A percentile compares a stretch with the other conserved stretches of the same genome.
Conservation (phyloP, 805 yeast species). For the fission yeast (Schizosaccharomyces pombe) region DNA sequence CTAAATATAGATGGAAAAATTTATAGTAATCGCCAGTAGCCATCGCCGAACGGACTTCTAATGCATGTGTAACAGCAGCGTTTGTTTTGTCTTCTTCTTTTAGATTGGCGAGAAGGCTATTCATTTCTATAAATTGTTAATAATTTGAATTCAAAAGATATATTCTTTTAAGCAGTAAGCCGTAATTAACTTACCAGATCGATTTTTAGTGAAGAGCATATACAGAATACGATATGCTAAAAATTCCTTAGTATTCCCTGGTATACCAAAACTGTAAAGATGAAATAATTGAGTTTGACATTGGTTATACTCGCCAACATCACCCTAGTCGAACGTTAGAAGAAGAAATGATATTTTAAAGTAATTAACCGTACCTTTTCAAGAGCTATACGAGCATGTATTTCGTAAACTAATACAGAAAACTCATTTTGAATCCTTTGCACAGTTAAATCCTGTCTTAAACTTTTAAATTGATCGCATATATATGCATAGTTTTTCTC, state of each 20-base stretch:
- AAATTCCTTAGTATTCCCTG: constrained; percentile 33
- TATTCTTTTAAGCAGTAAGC: too few relatives aligned
- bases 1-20: constrained; percentile 24
- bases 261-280: constrained; percentile 27
- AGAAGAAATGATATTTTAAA: neutral
- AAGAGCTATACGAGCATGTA: constrained; percentile 69
- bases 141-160: neutral
- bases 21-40: constrained; percentile 27
- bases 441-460: constrained; percentile 81
- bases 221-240: constrained; percentile 51
- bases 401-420: constrained; percentile 57
- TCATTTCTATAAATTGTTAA: constrained; percentile 20
- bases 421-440: constrained; percentile 65
- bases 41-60: constrained; percentile 18
- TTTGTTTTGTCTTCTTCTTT: constrained; percentile 12
- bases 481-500: constrained; percentile 45
- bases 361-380: constrained; percentile 27
- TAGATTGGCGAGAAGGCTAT: constrained; percentile 19
- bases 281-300: constrained; percentile 62
- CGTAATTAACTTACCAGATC: constrained; percentile 12
- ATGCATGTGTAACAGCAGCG: constrained; percentile 17
- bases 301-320: constrained; percentile 85
- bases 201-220: constrained; percentile 47
- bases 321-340: constrained; percentile 17
- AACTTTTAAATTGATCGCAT: constrained; percentile 74